phyloP scores from a whole-genome alignment of 192 early-diverging fungal genomes.

The Phlyctochytrium bullatum region DNA sequence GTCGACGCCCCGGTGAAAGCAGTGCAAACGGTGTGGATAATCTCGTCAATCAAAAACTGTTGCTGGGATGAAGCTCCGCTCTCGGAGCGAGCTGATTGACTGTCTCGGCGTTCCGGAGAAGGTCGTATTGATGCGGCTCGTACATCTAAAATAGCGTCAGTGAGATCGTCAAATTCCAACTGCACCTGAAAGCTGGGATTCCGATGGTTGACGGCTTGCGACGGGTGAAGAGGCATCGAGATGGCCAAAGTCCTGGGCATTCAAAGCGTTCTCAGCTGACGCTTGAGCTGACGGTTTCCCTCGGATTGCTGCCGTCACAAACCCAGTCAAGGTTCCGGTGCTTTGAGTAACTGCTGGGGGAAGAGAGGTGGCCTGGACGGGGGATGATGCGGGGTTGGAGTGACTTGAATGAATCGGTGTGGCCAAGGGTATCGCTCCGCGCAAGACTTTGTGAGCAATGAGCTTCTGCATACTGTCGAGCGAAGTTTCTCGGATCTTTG shows the following conservation, averaged over 20 bases:
- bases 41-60: constrained; percentile 61
- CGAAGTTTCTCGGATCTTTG: constrained; percentile 41
- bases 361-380: background rate
- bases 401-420: background rate
- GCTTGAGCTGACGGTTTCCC: constrained; percentile 11
- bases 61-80: too few species aligned
- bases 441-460: constrained; percentile 47
- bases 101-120: too few species aligned
- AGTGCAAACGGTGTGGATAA: constrained; percentile 48
- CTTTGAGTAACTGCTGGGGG: background rate
- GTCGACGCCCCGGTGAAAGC: constrained; percentile 32
- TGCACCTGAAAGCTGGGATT: too few species aligned
- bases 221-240: too few species aligned
- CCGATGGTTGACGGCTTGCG: too few species aligned
- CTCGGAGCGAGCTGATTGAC: too few species aligned
- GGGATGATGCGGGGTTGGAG: constrained; percentile 13
- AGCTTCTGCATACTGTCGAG: constrained; percentile 56
- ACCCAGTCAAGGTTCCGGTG: background rate
- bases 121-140: too few species aligned
- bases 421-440: constrained; percentile 25
- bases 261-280: constrained; percentile 4
- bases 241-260: too few species aligned
- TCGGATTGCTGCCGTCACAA: background rate
- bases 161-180: too few species aligned
- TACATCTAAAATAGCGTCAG: too few species aligned